Evolutionary conservation across 2,329 filamentous ascomycete species (phyloP).

Genomic region (Ceratocystis variospora): DNA sequence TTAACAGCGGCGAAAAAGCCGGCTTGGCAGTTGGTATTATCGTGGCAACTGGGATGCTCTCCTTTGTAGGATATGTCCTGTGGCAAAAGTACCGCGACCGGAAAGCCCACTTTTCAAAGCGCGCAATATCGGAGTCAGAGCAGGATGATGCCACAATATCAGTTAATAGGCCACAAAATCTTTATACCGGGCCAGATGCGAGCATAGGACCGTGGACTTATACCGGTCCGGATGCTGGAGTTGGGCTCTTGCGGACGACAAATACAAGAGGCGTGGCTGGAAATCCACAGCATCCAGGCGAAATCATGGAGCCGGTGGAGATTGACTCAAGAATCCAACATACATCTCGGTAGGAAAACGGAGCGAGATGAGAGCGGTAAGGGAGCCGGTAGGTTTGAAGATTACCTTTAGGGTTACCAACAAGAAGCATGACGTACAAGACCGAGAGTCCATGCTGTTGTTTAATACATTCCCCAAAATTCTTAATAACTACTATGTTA

Average conservation of each 20-base stretch:
- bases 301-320: constrained; percentile 41
- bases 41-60: constrained; percentile 31
- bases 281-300: constrained; percentile 34
- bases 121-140: constrained; percentile 12
- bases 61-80: constrained; percentile 27
- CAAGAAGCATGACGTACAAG: too few relatives aligned
- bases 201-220: constrained; percentile 36
- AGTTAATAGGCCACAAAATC: constrained; percentile 23
- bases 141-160: constrained; percentile 14
- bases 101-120: constrained; percentile 19
- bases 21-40: constrained; percentile 44
- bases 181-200: constrained; percentile 34
- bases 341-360: constrained; percentile 22
- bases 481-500: too few relatives aligned
- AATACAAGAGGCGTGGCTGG: constrained; percentile 28
- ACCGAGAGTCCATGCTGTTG: too few relatives aligned
- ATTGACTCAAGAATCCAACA: constrained; percentile 29
- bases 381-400: too few relatives aligned
- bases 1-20: constrained; percentile 35
- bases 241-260: constrained; percentile 21
- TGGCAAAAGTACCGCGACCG: constrained; percentile 27
- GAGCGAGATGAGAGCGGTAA: constrained; percentile 26
- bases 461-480: too few relatives aligned
- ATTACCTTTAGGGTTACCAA: too few relatives aligned
- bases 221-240: constrained; percentile 20